Evolutionary conservation across 192 early-diverging fungal species (phyloP).

Genomic region (Chytriomyces sp.): DNA sequence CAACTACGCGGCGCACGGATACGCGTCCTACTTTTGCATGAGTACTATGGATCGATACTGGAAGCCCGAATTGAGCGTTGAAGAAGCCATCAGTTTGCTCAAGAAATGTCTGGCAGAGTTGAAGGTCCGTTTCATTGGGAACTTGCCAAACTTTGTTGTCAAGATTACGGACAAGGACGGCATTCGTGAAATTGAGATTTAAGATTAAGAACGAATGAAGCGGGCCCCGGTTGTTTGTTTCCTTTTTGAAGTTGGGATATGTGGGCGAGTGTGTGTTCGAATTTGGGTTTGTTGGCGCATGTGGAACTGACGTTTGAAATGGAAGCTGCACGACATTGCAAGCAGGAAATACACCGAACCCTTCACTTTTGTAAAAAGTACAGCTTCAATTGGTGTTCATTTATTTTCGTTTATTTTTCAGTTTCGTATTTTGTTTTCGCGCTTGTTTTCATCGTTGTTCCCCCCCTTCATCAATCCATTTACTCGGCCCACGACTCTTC

Average conservation of each 20-base stretch:
- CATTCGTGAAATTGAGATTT: conserved; percentile 52
- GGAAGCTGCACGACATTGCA: not conserved
- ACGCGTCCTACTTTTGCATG: conserved; percentile 87
- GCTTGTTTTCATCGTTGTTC: too few relatives aligned
- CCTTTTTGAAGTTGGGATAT: not conserved
- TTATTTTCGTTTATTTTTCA: too few relatives aligned
- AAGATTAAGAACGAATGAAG: not conserved
- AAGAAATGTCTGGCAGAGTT: conserved; percentile 85
- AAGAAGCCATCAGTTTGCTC: conserved; percentile 83
- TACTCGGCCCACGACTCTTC: conserved; percentile 77
- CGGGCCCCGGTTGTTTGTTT: not conserved
- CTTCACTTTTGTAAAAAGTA: not conserved
- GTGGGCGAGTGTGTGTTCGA: not conserved
- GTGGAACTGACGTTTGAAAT: not conserved
- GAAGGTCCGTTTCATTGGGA: conserved; percentile 81
- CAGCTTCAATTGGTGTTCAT: too few relatives aligned
- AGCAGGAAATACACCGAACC: not conserved
- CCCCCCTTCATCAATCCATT: not conserved
- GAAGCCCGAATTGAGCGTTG: conserved; percentile 75
- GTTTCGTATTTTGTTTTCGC: too few relatives aligned
- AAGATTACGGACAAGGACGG: conserved; percentile 90
- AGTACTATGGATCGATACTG: conserved; percentile 95
- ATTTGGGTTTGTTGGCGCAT: not conserved
- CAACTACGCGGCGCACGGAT: conserved; percentile 89
- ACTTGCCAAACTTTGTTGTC: conserved; percentile 81